Conservation (phyloP, 2,329 filamentous ascomycete species). For the Botrytis tulipae region DNA sequence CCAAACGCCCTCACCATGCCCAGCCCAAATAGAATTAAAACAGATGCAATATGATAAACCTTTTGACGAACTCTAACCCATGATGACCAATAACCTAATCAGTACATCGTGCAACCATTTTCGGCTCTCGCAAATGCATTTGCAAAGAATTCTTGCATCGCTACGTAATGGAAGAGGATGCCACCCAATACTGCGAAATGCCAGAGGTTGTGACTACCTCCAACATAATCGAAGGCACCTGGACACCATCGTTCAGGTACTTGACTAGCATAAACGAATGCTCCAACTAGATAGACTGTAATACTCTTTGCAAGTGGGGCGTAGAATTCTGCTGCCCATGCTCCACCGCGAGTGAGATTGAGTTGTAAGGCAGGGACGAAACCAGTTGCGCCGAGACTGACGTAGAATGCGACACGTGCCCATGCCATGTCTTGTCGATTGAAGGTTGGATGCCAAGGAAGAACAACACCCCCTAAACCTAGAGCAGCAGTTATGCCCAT, state of each 20-base stretch:
- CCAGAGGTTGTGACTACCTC: slow-evolving; percentile 97
- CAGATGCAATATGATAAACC: neutral
- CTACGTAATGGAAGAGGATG: slow-evolving; percentile 94
- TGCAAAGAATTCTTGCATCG: slow-evolving; percentile 93
- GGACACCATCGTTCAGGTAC: slow-evolving; percentile 91
- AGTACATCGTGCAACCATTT: slow-evolving; percentile 36
- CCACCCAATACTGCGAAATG: slow-evolving; percentile 91
- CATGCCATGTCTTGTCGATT: slow-evolving; percentile 91
- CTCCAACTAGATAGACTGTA: slow-evolving; percentile 80
- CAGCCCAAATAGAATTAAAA: neutral
- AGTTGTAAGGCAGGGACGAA: slow-evolving; percentile 88
- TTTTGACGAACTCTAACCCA: neutral
- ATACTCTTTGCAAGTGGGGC: slow-evolving; percentile 82
- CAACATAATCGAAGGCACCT: slow-evolving; percentile 91
- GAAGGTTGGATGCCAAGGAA: slow-evolving; percentile 95
- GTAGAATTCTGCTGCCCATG: slow-evolving; percentile 87
- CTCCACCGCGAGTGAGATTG: slow-evolving; percentile 69
- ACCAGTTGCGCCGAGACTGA: slow-evolving; percentile 81
- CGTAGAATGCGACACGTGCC: slow-evolving; percentile 88
- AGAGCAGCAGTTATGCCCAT: slow-evolving; percentile 78
- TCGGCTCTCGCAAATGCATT: slow-evolving; percentile 67
- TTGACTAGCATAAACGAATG: slow-evolving; percentile 85
- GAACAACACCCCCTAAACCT: slow-evolving; percentile 81
- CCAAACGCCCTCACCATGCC: slow-evolving; percentile 12
- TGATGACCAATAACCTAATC: slow-evolving; percentile 10